Evolutionary conservation across 1,284 basidiomycete genomes (phyloP).

Genomic region (Lentinula novae-zelandiae): DNA sequence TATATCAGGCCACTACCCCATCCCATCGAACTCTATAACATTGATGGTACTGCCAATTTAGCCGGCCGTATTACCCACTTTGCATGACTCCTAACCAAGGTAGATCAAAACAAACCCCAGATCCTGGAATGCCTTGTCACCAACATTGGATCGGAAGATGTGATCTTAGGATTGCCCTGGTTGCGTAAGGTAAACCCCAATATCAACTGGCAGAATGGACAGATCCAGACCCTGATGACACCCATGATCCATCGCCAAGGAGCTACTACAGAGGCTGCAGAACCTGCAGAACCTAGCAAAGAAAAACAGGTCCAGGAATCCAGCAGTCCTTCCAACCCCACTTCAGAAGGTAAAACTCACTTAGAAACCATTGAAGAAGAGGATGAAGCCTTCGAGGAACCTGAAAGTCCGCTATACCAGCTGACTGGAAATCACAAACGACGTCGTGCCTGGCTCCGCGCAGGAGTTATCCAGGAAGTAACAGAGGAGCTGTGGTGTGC

Average conservation of each 20-base stretch:
- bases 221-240: background rate
- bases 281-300: background rate
- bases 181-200: background rate
- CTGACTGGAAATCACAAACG: background rate
- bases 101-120: background rate
- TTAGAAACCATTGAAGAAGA: background rate
- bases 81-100: background rate
- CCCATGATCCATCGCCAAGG: background rate
- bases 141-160: background rate
- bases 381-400: background rate
- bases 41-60: background rate
- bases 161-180: background rate
- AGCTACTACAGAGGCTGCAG: too few species aligned
- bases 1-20: background rate
- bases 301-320: background rate
- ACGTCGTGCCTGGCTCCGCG: background rate
- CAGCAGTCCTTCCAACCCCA: background rate
- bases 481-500: background rate
- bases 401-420: background rate
- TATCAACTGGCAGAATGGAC: background rate
- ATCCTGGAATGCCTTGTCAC: background rate
- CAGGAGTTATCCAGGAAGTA: background rate
- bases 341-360: background rate
- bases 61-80: background rate
- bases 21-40: background rate